Percentiles rank a stretch among this genome's conserved stretches.
Conservation (phyloP, 2,329 filamentous ascomycete species). For the Cadophora malorum region DNA sequence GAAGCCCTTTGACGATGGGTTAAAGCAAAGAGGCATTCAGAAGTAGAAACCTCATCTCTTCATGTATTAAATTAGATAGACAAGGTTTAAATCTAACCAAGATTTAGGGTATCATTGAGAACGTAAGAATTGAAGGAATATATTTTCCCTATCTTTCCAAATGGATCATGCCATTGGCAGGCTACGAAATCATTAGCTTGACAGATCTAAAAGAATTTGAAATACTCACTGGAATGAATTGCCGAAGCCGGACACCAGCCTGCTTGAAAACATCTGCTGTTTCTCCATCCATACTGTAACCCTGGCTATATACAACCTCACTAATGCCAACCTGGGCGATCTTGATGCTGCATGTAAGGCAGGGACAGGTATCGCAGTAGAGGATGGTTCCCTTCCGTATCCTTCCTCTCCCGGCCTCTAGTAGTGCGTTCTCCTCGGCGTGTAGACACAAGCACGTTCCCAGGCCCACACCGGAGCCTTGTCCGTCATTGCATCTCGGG, state of each 20-base stretch:
- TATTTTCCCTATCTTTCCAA: constrained; percentile 53
- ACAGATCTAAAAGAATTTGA: constrained; percentile 14
- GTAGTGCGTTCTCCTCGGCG: constrained; percentile 94
- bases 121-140: background rate
- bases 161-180: constrained; percentile 68
- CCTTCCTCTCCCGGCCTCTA: constrained; percentile 91
- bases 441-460: constrained; percentile 95
- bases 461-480: constrained; percentile 72
- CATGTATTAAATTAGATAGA: background rate
- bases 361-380: constrained; percentile 97
- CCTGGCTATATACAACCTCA: constrained; percentile 93
- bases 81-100: background rate
- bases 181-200: constrained; percentile 50
- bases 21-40: too few relatives aligned
- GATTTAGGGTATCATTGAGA: constrained; percentile 9
- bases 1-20: too few relatives aligned
- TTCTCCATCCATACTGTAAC: constrained; percentile 92
- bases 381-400: constrained; percentile 82
- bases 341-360: constrained; percentile 97
- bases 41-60: too few relatives aligned
- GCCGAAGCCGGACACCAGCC: constrained; percentile 83
- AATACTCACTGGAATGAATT: constrained; percentile 80
- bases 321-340: constrained; percentile 95
- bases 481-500: constrained; percentile 80
- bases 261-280: constrained; percentile 82